A percentile compares a stretch with the other conserved stretches of the same genome.
Evolutionary conservation across 805 yeast genomes (phyloP).

Genomic region (Tetrapisispora fleetii): DNA sequence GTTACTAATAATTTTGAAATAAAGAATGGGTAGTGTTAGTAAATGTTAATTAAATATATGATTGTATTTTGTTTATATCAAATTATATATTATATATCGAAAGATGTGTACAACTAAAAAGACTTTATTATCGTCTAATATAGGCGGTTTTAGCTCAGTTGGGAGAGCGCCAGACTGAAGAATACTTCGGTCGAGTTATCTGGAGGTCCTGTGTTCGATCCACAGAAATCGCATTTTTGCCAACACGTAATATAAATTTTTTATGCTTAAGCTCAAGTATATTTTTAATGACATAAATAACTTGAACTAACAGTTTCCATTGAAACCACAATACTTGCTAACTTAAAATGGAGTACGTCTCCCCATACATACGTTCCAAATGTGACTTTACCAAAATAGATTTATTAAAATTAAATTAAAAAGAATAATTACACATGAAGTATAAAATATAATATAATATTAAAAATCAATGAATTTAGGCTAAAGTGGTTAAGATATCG

Average conservation of each 20-base stretch:
- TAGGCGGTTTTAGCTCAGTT: conserved; percentile 36
- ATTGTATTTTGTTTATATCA: too few relatives aligned
- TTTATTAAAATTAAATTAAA: conserved; percentile 1
- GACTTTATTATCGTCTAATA: neutral
- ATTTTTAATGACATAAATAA: too few relatives aligned
- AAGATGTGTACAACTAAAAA: too few relatives aligned
- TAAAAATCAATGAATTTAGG: conserved; percentile 20
- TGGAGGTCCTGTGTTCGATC: conserved; percentile 87
- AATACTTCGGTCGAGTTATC: conserved; percentile 25
- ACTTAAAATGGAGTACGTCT: too few relatives aligned
- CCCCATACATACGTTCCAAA: too few relatives aligned
- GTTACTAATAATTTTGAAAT: too few relatives aligned
- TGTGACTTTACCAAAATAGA: neutral
- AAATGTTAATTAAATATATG: too few relatives aligned
- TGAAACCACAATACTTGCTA: too few relatives aligned
- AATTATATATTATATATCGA: too few relatives aligned
- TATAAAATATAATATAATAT: conserved; percentile 1
- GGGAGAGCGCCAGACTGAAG: conserved; percentile 40
- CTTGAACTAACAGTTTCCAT: too few relatives aligned
- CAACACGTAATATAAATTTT: neutral
- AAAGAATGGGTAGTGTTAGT: too few relatives aligned
- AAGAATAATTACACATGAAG: conserved; percentile 1
- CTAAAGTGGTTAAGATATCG: conserved; percentile 75
- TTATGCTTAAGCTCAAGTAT: too few relatives aligned
- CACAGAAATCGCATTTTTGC: conserved; percentile 52